These are phyloP conservation scores for Biscogniauxia sp. DNA, from an alignment of 2,329 filamentous ascomycete species.

Conservation along the genomic window DNA sequence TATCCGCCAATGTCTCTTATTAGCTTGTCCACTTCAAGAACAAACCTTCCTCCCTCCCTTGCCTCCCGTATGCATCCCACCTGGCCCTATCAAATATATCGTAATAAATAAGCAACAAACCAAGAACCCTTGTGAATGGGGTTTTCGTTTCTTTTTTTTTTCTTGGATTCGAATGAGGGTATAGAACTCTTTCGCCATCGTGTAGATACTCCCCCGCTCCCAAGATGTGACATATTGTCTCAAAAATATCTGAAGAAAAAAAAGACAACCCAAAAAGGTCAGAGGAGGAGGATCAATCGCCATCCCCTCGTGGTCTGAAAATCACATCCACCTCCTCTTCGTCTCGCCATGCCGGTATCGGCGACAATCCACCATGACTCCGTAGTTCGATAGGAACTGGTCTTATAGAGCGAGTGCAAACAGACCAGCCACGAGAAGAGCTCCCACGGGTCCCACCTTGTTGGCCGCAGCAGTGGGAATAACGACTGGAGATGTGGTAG, in stretches of 20 bases:
- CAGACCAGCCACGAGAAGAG: slow-evolving; percentile 38
- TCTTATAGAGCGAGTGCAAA: slow-evolving; percentile 38
- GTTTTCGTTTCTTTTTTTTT: slow-evolving; percentile 3
- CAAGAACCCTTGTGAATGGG: slow-evolving; percentile 2
- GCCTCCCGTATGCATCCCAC: slow-evolving; percentile 4
- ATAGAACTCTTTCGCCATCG: slow-evolving; percentile 21
- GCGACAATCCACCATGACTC: neutral
- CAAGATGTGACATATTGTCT: slow-evolving; percentile 15
- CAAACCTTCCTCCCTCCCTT: neutral
- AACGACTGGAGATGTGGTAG: slow-evolving; percentile 23
- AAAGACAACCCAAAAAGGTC: slow-evolving; percentile 3
- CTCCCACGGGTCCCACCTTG: slow-evolving; percentile 35
- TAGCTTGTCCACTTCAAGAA: neutral
- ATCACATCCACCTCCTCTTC: slow-evolving; percentile 6
- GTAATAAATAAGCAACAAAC: slow-evolving; percentile 17
- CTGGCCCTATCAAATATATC: slow-evolving; percentile 22
- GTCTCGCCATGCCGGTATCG: neutral
- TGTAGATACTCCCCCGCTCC: slow-evolving; percentile 10
- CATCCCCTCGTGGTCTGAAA: neutral
- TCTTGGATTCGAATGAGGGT: slow-evolving; percentile 24
- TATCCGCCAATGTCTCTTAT: neutral
- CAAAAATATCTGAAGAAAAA: slow-evolving; percentile 11
- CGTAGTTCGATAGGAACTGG: slow-evolving; percentile 7
- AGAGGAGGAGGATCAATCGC: neutral
- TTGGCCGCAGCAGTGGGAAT: slow-evolving; percentile 39